Evolutionary conservation across 331 rosid species (phyloP).

Genomic region (Telfairia occidentalis): DNA sequence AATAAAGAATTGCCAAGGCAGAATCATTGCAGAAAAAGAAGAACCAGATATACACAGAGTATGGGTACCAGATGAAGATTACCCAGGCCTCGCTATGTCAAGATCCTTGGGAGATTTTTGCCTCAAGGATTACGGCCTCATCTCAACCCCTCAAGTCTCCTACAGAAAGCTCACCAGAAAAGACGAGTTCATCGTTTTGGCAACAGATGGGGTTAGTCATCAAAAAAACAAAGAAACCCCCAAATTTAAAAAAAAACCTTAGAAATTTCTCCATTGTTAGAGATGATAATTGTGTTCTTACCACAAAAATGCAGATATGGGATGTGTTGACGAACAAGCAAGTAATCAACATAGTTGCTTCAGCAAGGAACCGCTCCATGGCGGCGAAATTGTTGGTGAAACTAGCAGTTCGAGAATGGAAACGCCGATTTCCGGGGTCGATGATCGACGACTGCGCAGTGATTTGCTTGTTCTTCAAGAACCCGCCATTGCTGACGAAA

Average conservation of each 20-base stretch:
- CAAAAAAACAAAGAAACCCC: not conserved
- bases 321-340: constrained; percentile 67
- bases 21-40: constrained; percentile 53
- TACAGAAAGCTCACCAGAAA: constrained; percentile 44
- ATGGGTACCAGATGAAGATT: constrained; percentile 93
- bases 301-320: constrained; percentile 47
- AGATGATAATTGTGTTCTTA: not conserved
- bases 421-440: constrained; percentile 41
- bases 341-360: constrained; percentile 61
- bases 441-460: constrained; percentile 64
- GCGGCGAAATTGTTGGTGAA: constrained; percentile 60
- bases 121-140: constrained; percentile 81
- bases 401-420: constrained; percentile 61
- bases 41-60: constrained; percentile 72
- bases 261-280: not conserved
- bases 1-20: constrained; percentile 52
- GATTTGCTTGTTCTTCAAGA: constrained; percentile 53
- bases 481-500: constrained; percentile 15
- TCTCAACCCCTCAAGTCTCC: constrained; percentile 54
- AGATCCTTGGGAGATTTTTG: constrained; percentile 95
- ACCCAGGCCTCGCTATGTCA: constrained; percentile 94
- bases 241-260: not conserved
- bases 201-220: constrained; percentile 73
- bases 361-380: constrained; percentile 45
- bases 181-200: constrained; percentile 73